A percentile compares a stretch with the other conserved stretches of the same genome.
Conservation (phyloP, 805 yeast species). For the Nakazawaea ishiwadae region DNA sequence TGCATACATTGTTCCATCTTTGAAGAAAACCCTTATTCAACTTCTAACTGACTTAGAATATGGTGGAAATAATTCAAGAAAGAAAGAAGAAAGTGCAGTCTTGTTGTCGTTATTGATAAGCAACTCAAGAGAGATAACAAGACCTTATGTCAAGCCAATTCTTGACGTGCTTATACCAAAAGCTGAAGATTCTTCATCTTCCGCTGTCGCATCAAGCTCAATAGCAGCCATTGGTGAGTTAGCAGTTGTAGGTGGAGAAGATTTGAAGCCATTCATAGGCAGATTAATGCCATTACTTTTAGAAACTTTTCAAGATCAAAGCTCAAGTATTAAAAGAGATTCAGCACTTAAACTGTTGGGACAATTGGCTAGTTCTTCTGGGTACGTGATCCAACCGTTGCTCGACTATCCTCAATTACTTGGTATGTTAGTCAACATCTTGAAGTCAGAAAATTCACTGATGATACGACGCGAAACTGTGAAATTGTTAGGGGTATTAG, state of each 20-base stretch:
- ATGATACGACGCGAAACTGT: conserved; percentile 83
- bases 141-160: conserved; percentile 90
- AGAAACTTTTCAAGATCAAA: conserved; percentile 88
- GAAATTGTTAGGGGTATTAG: conserved; percentile 83
- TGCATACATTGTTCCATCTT: conserved; percentile 90
- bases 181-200: conserved; percentile 56
- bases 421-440: conserved; percentile 73
- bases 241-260: conserved; percentile 84
- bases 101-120: conserved; percentile 69
- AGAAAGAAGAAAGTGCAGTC: conserved; percentile 83
- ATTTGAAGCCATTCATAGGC: conserved; percentile 64
- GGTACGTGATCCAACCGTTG: conserved; percentile 91
- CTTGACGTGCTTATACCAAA: conserved; percentile 77
- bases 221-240: conserved; percentile 86
- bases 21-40: conserved; percentile 82
- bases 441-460: conserved; percentile 75
- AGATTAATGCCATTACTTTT: conserved; percentile 83
- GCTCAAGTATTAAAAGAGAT: conserved; percentile 81
- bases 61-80: conserved; percentile 63
- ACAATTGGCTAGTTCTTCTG: conserved; percentile 84
- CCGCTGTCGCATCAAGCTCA: conserved; percentile 84
- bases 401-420: conserved; percentile 87
- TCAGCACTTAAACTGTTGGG: conserved; percentile 88
- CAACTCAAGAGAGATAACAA: conserved; percentile 75
- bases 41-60: conserved; percentile 80